These are phyloP conservation scores for Neofusicoccum umdonicola DNA, from an alignment of 2,329 filamentous ascomycete genomes.

Conservation along the genomic window DNA sequence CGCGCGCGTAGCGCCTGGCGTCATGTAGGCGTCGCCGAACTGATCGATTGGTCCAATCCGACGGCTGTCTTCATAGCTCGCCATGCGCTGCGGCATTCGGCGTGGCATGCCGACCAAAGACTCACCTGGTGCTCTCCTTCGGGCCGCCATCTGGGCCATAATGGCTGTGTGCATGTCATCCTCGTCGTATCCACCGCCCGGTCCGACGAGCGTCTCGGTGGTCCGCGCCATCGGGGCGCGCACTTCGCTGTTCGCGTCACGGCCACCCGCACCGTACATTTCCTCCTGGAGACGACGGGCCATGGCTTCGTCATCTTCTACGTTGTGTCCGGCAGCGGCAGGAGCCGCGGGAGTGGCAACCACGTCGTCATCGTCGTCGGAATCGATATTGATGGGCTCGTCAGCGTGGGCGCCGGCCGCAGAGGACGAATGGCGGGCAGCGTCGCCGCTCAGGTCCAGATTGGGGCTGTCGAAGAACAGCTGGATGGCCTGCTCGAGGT, in stretches of 20 bases:
- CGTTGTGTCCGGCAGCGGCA: constrained; percentile 20
- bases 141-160: constrained; percentile 60
- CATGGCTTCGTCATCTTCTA: constrained; percentile 89
- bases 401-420: constrained; percentile 37
- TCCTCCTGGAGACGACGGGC: constrained; percentile 89
- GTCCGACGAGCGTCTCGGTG: constrained; percentile 86
- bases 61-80: background rate
- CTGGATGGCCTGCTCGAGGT: constrained; percentile 81
- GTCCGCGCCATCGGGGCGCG: constrained; percentile 88
- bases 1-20: background rate
- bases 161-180: constrained; percentile 61
- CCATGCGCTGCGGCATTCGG: background rate
- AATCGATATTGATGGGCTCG: constrained; percentile 68
- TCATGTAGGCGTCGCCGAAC: background rate
- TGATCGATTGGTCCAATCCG: background rate
- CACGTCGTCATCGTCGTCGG: constrained; percentile 64
- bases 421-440: constrained; percentile 36
- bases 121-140: constrained; percentile 23
- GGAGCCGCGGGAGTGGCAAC: constrained; percentile 30
- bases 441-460: constrained; percentile 50
- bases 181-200: constrained; percentile 54
- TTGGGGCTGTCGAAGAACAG: constrained; percentile 90
- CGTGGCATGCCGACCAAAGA: background rate
- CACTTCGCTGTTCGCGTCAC: constrained; percentile 57
- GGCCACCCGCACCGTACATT: constrained; percentile 62